Percentiles rank a stretch among this genome's conserved stretches.
Conservation (phyloP, 1,139 yeast species). For the Candida anutae region DNA sequence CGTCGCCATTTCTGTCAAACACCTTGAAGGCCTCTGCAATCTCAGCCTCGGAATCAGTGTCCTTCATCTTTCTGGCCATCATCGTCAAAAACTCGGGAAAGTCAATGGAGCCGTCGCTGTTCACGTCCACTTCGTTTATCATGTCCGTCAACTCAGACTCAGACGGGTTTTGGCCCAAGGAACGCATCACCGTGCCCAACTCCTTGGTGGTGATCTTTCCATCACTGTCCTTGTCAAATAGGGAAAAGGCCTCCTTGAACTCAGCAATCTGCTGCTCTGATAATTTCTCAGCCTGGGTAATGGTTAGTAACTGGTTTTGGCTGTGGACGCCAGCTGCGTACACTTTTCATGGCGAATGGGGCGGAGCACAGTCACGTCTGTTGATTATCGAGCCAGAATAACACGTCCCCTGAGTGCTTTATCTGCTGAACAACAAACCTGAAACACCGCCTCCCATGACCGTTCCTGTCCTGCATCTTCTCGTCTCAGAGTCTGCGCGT, state of each 20-base stretch:
- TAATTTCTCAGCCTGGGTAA: conserved; percentile 64
- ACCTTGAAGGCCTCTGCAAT: conserved; percentile 96
- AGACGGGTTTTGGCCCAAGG: conserved; percentile 93
- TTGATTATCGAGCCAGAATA: too few relatives aligned
- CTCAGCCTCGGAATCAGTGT: conserved; percentile 95
- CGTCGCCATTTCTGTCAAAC: conserved; percentile 90
- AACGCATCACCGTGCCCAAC: conserved; percentile 96
- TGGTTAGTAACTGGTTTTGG: conserved; percentile 1
- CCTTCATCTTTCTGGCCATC: conserved; percentile 95
- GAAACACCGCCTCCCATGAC: too few relatives aligned
- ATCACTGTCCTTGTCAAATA: conserved; percentile 93
- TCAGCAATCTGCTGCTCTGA: conserved; percentile 96
- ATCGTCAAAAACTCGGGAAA: conserved; percentile 77
- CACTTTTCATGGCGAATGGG: too few relatives aligned
- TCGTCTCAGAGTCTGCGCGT: too few relatives aligned
- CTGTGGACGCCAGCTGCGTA: too few relatives aligned
- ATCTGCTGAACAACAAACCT: too few relatives aligned
- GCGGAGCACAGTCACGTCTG: too few relatives aligned
- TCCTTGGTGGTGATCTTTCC: conserved; percentile 94
- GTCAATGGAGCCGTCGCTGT: conserved; percentile 91
- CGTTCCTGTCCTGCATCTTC: too few relatives aligned
- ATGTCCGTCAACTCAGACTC: conserved; percentile 93
- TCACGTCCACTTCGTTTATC: conserved; percentile 94
- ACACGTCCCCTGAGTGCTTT: too few relatives aligned
- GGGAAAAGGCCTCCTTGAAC: conserved; percentile 94